Base-by-base conservation (phyloP, 176 grass and related monocot species). In the Ensete ventricosum region DNA sequence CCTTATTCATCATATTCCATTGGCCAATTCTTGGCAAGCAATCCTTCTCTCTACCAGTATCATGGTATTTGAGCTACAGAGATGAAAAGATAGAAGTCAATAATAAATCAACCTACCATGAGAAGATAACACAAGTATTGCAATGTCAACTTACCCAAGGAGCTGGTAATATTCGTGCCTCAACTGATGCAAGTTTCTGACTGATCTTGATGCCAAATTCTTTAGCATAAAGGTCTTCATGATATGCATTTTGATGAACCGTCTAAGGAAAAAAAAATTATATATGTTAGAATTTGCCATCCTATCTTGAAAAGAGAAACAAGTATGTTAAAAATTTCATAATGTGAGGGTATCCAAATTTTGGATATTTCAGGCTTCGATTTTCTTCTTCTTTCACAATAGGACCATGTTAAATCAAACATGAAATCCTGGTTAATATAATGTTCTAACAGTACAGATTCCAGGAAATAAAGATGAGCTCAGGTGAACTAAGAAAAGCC, bases 1-100 rank as follows among this genome's bases (percentile, higher is more conserved):
- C 93, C 89, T 97, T 97, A 54, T 97, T 90, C 89, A 92, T 93
- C 93, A 97, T 97, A 77, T 97, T 97, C 93, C 93, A 97, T 71
- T 93, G 90, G 62, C 90, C 94, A 67, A 97, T 53, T 76, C 83
- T 97, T 60, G 94, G 94, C 68, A 88, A 81, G 49, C 91, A 91
- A 87, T 97, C 89, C 79, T 89, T 92, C 82, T 93, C 90, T 80
- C 85, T 90, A 19, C 94, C 94, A 65, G 85, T 93, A 52, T 92
- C 94, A 83, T 89, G 88, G 72, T 97, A 97, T 60, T 97, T 97
- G 66, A 97, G 87, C 94, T 97, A 78, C 87, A 72, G 34, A 52
- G 54, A 67, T 26, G 73, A 84, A 74, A 75, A 23, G 77, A 22
- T 60, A 14, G 60, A 69, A 76, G 16, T 10, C 9, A 51, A 20